Evolutionary conservation across 1,284 basidiomycete species (phyloP).

Genomic region (Cutaneotrichosporon cutaneum): DNA sequence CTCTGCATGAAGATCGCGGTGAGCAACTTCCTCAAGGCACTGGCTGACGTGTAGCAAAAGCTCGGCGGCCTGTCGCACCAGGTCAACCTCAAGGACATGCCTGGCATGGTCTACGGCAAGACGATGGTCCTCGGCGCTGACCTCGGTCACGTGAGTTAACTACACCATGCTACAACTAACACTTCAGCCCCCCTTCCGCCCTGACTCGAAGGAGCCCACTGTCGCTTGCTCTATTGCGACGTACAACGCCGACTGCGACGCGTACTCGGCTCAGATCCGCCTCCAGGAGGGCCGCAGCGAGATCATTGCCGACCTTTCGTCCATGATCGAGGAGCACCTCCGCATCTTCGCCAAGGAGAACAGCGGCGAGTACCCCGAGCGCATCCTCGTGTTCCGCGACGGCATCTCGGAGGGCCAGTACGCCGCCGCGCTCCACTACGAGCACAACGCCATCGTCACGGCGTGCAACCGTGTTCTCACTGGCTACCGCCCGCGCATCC

Average conservation of each 20-base stretch:
- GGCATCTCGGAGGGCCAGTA: constrained; percentile 57
- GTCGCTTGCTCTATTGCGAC: constrained; percentile 56
- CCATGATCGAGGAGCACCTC: constrained; percentile 45
- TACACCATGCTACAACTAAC: neutral
- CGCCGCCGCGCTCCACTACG: constrained; percentile 49
- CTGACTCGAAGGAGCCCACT: constrained; percentile 33
- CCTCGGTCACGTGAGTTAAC: constrained; percentile 42
- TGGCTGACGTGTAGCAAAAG: constrained; percentile 48
- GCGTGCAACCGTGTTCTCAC: constrained; percentile 31
- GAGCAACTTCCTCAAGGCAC: constrained; percentile 6
- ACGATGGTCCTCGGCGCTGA: constrained; percentile 45
- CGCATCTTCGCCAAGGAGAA: constrained; percentile 42
- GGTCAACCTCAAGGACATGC: constrained; percentile 42
- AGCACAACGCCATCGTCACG: constrained; percentile 49
- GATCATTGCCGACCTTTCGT: constrained; percentile 40
- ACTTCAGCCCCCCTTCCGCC: constrained; percentile 38
- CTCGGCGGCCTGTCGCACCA: constrained; percentile 54
- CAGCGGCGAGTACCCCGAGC: constrained; percentile 42
- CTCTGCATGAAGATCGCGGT: constrained; percentile 45
- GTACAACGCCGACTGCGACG: constrained; percentile 42
- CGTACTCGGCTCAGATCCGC: constrained; percentile 53
- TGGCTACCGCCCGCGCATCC: constrained; percentile 34
- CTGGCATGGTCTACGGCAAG: constrained; percentile 38
- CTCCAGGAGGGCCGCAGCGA: constrained; percentile 52
- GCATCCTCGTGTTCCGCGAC: constrained; percentile 54